Conservation (phyloP, 208 protist species). For the Wallacemonas sp. region DNA sequence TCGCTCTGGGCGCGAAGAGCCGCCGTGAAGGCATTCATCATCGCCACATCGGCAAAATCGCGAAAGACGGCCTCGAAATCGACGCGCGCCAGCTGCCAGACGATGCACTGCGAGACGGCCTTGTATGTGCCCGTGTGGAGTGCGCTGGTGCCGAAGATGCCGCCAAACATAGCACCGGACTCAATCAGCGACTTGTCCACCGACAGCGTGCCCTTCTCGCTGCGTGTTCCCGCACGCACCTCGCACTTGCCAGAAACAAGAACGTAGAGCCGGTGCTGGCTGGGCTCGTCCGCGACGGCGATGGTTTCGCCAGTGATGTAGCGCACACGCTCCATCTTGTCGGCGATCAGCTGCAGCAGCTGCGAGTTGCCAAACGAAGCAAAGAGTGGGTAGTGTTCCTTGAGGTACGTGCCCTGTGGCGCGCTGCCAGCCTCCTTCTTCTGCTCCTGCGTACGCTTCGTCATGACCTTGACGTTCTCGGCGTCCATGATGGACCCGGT, state of each 20-base stretch:
- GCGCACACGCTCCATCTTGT: slow-evolving; percentile 55
- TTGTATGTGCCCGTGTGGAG: slow-evolving; percentile 63
- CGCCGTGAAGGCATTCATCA: slow-evolving; percentile 58
- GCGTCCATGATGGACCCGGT: slow-evolving; percentile 43
- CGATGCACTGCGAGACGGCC: slow-evolving; percentile 73
- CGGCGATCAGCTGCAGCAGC: slow-evolving; percentile 68
- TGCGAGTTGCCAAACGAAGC: slow-evolving; percentile 47
- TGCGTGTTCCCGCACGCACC: slow-evolving; percentile 25
- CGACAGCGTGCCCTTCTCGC: slow-evolving; percentile 15
- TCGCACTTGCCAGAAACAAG: slow-evolving; percentile 81
- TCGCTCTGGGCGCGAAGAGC: slow-evolving; percentile 43
- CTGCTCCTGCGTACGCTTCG: slow-evolving; percentile 8
- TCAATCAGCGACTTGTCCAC: slow-evolving; percentile 30
- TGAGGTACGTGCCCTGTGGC: slow-evolving; percentile 53
- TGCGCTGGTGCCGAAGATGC: slow-evolving; percentile 65
- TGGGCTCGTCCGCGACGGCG: slow-evolving; percentile 42
- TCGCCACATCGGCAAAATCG: slow-evolving; percentile 47
- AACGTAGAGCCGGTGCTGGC: slow-evolving; percentile 72
- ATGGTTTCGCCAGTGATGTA: slow-evolving; percentile 65
- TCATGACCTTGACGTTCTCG: slow-evolving; percentile 10
- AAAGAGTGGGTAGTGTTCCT: slow-evolving; percentile 58
- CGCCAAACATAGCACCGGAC: slow-evolving; percentile 64
- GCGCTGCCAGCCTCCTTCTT: slow-evolving; percentile 16
- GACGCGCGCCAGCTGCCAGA: slow-evolving; percentile 59
- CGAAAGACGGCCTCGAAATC: slow-evolving; percentile 74